Base-by-base conservation (phyloP, 164 flowering plant genomes). In the Santalum album region DNA sequence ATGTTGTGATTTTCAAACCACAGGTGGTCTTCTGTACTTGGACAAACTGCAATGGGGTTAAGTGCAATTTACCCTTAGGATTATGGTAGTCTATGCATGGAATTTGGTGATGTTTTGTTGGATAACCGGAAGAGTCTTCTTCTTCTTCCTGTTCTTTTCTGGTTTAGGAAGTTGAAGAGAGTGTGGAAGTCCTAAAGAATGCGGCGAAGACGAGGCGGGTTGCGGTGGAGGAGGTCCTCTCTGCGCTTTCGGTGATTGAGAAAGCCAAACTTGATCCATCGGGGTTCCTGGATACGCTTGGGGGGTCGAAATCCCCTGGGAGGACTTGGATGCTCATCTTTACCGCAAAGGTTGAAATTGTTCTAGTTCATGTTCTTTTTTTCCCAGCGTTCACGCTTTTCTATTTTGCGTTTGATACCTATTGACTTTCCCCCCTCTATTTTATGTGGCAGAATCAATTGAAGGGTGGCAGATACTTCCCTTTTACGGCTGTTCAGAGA, bases 241-340 rank as follows among this genome's bases (percentile, higher is more conserved):
- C 81, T 17, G 96, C 98, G 1, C 70, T 88, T 6, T 53, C 74
- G 46, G 80, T 74, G 53, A 69, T 91, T 35, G 87, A 86, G 78
- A 86, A 83, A 63, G 84, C 89, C 1, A 91, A 88, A 58, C 32
- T 88, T 38, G 90, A 91, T 50, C 74, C 95, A 16, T 74, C 87
- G 0, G 54, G 53, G 12, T 88, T 91, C 67, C 76, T 88, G 2
- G 53, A 71, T 0, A 88, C 87, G 1, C 94, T 91, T 54, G 96
- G 96, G 23, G 98, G 98, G 56, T 55, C 78, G 1, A 53, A 81
- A 44, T 84, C 98, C 19, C 96, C 95, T 48, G 98, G 98, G 19
- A 79, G 78, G 63, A 87, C 98, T 2, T 91, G 98, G 98, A 88
- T 91, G 98, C 95, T 91, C 51, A 65, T 91, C 50, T 91, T 84